phyloP scores from a whole-genome alignment of 768 basidiomycete genomes.

The Chlorophyllum brunneum region DNA sequence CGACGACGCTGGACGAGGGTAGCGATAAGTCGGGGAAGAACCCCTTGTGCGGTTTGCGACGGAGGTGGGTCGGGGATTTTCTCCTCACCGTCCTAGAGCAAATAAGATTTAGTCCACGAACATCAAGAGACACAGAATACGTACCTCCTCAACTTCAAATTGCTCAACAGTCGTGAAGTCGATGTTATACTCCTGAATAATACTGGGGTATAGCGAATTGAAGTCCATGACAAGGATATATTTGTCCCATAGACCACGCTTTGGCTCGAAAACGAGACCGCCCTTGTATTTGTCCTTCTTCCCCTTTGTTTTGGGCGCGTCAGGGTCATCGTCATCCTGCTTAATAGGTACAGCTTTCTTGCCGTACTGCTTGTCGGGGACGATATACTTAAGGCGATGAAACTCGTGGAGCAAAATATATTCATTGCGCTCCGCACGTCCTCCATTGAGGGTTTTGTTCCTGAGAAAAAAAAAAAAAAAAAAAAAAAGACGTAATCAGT shows the following conservation, averaged over 20 bases:
- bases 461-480: constrained; percentile 33
- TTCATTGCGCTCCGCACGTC: constrained; percentile 97
- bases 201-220: constrained; percentile 98
- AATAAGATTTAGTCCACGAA: neutral
- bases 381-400: constrained; percentile 92
- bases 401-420: constrained; percentile 99
- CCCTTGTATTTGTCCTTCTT: constrained; percentile 97
- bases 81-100: constrained; percentile 56
- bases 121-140: constrained; percentile 11
- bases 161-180: constrained; percentile 95
- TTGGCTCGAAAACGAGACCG: constrained; percentile 95
- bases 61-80: constrained; percentile 87
- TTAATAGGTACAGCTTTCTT: constrained; percentile 59
- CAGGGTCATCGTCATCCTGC: constrained; percentile 42
- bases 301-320: constrained; percentile 53
- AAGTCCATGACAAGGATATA: constrained; percentile 99
- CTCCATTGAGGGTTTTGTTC: constrained; percentile 97
- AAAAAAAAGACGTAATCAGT: neutral
- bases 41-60: constrained; percentile 69
- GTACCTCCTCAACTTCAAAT: constrained; percentile 55
- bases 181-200: constrained; percentile 99
- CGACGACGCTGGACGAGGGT: constrained; percentile 87
- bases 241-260: constrained; percentile 94
- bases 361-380: constrained; percentile 90
- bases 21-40: constrained; percentile 97